Percentiles rank a stretch among this genome's conserved stretches.
Conservation (phyloP, 1,284 basidiomycete species). For the Pseudozyma hubeiensis region DNA sequence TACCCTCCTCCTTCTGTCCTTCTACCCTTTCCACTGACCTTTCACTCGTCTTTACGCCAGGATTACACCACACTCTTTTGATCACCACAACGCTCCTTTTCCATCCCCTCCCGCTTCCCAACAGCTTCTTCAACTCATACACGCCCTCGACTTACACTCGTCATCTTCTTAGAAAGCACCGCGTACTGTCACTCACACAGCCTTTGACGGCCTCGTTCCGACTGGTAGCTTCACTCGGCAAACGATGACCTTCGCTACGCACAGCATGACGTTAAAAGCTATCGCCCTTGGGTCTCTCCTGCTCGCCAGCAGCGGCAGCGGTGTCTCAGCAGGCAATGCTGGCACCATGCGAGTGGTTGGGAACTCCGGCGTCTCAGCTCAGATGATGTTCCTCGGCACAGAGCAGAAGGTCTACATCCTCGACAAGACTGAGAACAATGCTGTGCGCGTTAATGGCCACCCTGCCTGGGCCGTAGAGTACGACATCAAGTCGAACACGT, state of each 20-base stretch:
- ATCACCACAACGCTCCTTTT: not conserved
- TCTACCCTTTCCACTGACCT: too few relatives aligned
- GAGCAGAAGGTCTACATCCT: slow-evolving; percentile 60
- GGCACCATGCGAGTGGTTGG: slow-evolving; percentile 56
- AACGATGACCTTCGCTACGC: slow-evolving; percentile 13
- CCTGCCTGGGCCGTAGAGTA: slow-evolving; percentile 62
- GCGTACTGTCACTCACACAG: not conserved
- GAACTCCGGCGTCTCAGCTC: slow-evolving; percentile 58
- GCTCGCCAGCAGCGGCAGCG: slow-evolving; percentile 11
- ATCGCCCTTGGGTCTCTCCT: slow-evolving; percentile 27
- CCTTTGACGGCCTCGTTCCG: not conserved
- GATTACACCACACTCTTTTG: slow-evolving; percentile 4
- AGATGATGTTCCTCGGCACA: slow-evolving; percentile 63
- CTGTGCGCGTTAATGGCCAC: slow-evolving; percentile 42
- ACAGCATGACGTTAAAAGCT: slow-evolving; percentile 21
- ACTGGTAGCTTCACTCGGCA: not conserved
- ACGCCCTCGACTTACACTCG: too few relatives aligned
- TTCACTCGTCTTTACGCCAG: not conserved
- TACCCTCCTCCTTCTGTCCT: not conserved
- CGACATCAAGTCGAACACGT: slow-evolving; percentile 48
- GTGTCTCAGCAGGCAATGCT: slow-evolving; percentile 29
- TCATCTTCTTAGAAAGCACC: too few relatives aligned
- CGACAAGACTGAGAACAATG: slow-evolving; percentile 65
- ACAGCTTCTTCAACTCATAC: too few relatives aligned
- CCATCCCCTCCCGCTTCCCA: not conserved